Conservation (phyloP, 2,329 filamentous ascomycete genomes). For the Fusarium pseudocircinatum region DNA sequence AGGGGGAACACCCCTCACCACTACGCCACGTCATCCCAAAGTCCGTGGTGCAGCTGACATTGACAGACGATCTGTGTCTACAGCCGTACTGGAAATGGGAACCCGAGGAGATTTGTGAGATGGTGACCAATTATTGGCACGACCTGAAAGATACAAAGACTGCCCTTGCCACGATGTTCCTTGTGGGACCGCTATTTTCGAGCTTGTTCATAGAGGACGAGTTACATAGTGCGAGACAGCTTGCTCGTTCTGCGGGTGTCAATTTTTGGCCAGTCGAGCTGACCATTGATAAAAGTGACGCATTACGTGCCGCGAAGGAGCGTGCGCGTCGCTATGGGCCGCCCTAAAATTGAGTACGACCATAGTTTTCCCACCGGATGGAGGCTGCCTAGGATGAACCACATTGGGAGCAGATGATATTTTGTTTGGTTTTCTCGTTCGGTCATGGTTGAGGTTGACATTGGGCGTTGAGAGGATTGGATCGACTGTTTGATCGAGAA, state of each 20-base stretch:
- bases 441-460: too few species aligned
- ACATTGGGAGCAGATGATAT: too few species aligned
- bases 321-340: background rate
- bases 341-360: background rate
- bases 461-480: too few species aligned
- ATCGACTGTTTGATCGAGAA: too few species aligned
- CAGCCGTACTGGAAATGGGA: background rate
- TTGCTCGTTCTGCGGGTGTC: background rate
- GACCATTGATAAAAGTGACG: background rate
- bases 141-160: background rate
- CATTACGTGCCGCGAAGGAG: fast-evolving
- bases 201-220: too few species aligned
- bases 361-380: too few species aligned
- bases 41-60: background rate
- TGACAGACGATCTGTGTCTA: background rate
- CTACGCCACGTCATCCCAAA: background rate
- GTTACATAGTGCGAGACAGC: background rate
- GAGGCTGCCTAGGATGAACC: too few species aligned
- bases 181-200: background rate
- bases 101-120: fast-evolving
- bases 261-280: fast-evolving
- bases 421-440: too few species aligned
- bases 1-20: background rate
- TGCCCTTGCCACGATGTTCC: background rate
- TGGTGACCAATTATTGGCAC: fast-evolving